Evolutionary conservation across 139 green algal species (phyloP).

Genomic region (Medakamo hakoo): DNA sequence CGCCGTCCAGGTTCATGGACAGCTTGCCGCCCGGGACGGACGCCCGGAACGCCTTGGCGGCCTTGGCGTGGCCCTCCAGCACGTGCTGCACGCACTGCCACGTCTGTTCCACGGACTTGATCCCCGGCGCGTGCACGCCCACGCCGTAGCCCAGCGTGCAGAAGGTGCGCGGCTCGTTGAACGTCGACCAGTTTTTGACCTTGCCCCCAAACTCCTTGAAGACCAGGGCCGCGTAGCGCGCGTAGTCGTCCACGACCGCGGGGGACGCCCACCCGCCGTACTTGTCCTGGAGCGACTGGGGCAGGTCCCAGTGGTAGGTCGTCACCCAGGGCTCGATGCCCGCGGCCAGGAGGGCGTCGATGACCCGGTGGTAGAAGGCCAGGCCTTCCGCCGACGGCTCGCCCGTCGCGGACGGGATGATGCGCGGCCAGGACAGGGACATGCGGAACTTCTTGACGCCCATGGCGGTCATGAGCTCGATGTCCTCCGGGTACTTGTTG

Average conservation of each 20-base stretch:
- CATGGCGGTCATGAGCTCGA: slow-evolving; percentile 24
- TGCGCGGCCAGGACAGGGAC: slow-evolving; percentile 26
- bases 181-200: slow-evolving; percentile 27
- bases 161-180: slow-evolving; percentile 27
- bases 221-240: slow-evolving; percentile 18
- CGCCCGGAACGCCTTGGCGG: slow-evolving; percentile 10
- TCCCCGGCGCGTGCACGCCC: slow-evolving; percentile 7
- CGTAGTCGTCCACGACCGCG: slow-evolving; percentile 19
- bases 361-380: slow-evolving; percentile 26
- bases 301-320: slow-evolving; percentile 34
- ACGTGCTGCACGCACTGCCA: slow-evolving; percentile 23
- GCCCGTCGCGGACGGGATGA: slow-evolving; percentile 17
- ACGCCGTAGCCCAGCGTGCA: slow-evolving; percentile 7
- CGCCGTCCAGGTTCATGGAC: slow-evolving; percentile 22
- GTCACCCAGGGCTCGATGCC: slow-evolving; percentile 35
- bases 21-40: slow-evolving; percentile 13
- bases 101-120: slow-evolving; percentile 6
- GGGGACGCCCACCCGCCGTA: slow-evolving; percentile 20
- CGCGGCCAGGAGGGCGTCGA: slow-evolving; percentile 27
- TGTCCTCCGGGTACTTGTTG: slow-evolving; percentile 23
- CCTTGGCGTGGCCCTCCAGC: slow-evolving; percentile 22
- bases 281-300: slow-evolving; percentile 16
- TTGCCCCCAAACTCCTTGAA: slow-evolving; percentile 24
- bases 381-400: slow-evolving; percentile 12
- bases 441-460: slow-evolving; percentile 30